Base-by-base conservation (phyloP, 2,329 filamentous ascomycete genomes). In the Westerdykella sp. region DNA sequence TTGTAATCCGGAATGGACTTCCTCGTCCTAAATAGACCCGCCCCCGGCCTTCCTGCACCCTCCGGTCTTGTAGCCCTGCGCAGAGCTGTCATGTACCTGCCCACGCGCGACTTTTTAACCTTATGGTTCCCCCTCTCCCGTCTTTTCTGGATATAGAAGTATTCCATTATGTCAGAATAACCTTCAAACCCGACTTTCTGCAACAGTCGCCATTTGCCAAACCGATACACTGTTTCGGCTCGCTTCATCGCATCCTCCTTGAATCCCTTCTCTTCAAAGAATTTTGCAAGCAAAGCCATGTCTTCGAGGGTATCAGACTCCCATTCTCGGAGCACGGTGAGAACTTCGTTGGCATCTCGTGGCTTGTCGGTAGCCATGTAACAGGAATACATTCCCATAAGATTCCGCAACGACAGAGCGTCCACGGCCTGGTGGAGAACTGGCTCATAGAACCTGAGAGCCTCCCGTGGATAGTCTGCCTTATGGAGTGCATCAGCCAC, bases 211-310 rank as follows among this genome's bases (percentile, higher is more conserved):
- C 52, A 48, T 37, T 63, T 69, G n/a, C 74, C 74, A 40, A 89
- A 78, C 46, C 85, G 81, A 45, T 89, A 79, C 1, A 89, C 89
- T 56, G 87, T 81, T 56, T 89, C 84, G 16, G 54, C 63, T 40
- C 60, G 56, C 32, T 57, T 48, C 44, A 56, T 53, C 30, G 63
- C 62, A 38, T 62, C 60, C 78, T 81, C 68, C 84, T 80, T 49
- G 82, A 82, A 36, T 78, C 77, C 49, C 77, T 80, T 50, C 47
- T 63, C 61, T 62, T 94, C 87, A 58, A 94, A 95, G 65, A 96
- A 80, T 56, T 85, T 89, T 11, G 87, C 87, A 9, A 96, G 73
- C 55, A 87, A 80, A 23, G 86, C 80, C 32, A 87, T 83, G 32
- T 87, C 86, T 48, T 89, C 83, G 38, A 91, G 81, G 45, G 84